Conservation (phyloP, 148 eudicot species). For the Mesembryanthemum crystallinum region DNA sequence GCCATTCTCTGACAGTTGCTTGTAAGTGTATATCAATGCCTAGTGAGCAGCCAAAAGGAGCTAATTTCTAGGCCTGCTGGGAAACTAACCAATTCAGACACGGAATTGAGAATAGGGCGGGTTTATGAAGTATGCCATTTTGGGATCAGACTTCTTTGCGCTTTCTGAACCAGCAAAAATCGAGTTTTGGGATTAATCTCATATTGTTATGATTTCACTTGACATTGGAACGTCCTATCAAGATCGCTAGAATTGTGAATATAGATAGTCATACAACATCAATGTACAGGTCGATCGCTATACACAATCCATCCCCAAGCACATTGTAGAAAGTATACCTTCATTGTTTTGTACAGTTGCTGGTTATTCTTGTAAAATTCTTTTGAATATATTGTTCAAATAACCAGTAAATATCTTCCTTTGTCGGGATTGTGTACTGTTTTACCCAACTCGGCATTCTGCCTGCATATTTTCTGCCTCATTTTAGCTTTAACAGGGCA, state of each 20-base stretch:
- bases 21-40: constrained; percentile 12
- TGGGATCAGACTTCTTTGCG: too few relatives aligned
- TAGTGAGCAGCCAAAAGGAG: background rate
- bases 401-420: background rate
- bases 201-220: too few relatives aligned
- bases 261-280: too few relatives aligned
- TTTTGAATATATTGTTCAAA: background rate
- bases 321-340: background rate
- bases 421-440: background rate
- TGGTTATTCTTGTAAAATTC: background rate
- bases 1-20: constrained; percentile 6
- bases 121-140: too few relatives aligned
- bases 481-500: too few relatives aligned
- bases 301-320: background rate
- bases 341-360: background rate
- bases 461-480: too few relatives aligned
- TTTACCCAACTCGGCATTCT: background rate
- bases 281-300: too few relatives aligned
- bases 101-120: background rate
- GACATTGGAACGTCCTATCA: too few relatives aligned
- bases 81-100: background rate
- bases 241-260: too few relatives aligned
- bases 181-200: too few relatives aligned
- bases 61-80: background rate
- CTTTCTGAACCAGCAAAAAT: too few relatives aligned